Base-by-base conservation (phyloP, 2,329 filamentous ascomycete genomes). In the Diaporthe citri region DNA sequence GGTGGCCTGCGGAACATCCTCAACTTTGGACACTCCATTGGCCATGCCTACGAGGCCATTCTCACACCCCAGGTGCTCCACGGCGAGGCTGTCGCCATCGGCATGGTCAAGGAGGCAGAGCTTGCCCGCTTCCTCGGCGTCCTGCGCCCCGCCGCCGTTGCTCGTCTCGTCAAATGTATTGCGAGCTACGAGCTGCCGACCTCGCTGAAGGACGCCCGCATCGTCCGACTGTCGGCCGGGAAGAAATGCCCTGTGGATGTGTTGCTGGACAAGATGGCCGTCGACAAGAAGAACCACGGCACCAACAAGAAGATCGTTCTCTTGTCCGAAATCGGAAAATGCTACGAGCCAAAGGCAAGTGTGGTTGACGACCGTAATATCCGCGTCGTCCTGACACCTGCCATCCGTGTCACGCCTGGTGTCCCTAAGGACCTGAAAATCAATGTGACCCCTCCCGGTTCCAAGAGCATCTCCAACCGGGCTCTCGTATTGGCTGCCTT, bases 251-350 rank as follows among this genome's bases (percentile, higher is more conserved):
- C 94, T 0, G 94, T 98, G 3, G 94, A 98, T 79, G 90, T 94
- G 48, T 85, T 99, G 70, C 89, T 99, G 74, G 90, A 93, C 78
- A 97, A 97, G 82, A 99, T 99, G 97, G 95, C 94, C 0, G 93
- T 99, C 12, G 97, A 99, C 85, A 99, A 99, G 90, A 99, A 99
- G 88, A 99, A 99, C 78, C 94, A 97, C 59, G 97, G 97, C 2
- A 91, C 91, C 75, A 95, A 96, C 84, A 99, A 99, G 88, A 98
- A 98, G 85, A 94, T 99, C 77, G 96, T 98, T 9, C 90, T 99
- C 10, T 88, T 99, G 15, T 96, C 95, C 0, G 94, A 94, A 17
- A 97, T 99, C 81, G 97, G 97, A 74, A 91, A 93, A 80, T 97
- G 95, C 0, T 86, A 96, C 81, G 97, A 99, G 85, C 93, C 92